These are phyloP conservation scores for Phytophthora pseudosyringae DNA, from an alignment of 352 stramenopile species.

Conservation along the genomic window DNA sequence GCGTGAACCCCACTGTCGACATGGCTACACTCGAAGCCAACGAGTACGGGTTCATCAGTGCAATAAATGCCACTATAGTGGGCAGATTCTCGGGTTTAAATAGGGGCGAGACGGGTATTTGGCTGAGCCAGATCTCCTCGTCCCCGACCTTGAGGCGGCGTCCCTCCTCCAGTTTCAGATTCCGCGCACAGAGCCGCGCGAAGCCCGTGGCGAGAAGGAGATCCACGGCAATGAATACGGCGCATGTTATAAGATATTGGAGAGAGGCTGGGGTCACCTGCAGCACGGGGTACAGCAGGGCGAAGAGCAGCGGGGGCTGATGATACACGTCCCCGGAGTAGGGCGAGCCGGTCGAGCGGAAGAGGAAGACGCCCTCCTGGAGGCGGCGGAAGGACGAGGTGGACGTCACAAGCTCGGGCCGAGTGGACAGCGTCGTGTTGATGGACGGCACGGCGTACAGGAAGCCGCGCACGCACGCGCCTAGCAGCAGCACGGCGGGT, in stretches of 20 bases:
- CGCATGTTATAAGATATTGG: conserved; percentile 40
- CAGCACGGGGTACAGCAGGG: conserved; percentile 66
- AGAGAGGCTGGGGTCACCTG: conserved; percentile 19
- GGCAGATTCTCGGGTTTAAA: conserved; percentile 56
- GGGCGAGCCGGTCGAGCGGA: conserved; percentile 49
- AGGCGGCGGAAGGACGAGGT: conserved; percentile 70
- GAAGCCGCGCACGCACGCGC: conserved; percentile 42
- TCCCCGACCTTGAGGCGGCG: conserved; percentile 38
- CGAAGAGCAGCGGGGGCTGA: conserved; percentile 81
- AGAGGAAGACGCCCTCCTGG: conserved; percentile 67
- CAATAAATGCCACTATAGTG: conserved; percentile 57
- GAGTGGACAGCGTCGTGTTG: conserved; percentile 47
- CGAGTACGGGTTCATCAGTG: conserved; percentile 83
- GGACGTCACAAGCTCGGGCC: conserved; percentile 73
- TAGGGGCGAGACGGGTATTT: conserved; percentile 75
- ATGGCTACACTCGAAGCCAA: conserved; percentile 71
- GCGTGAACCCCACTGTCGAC: conserved; percentile 74
- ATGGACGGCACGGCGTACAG: conserved; percentile 46
- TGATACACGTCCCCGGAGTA: conserved; percentile 87
- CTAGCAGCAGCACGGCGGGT: conserved; percentile 33
- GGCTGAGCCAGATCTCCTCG: conserved; percentile 75
- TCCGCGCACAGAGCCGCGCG: conserved; percentile 53
- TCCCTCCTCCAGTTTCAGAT: conserved; percentile 59
- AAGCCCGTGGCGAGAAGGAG: conserved; percentile 64
- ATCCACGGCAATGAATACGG: conserved; percentile 62